Conservation (phyloP, 192 early-diverging fungal genomes). For the Funneliformis mosseae region DNA sequence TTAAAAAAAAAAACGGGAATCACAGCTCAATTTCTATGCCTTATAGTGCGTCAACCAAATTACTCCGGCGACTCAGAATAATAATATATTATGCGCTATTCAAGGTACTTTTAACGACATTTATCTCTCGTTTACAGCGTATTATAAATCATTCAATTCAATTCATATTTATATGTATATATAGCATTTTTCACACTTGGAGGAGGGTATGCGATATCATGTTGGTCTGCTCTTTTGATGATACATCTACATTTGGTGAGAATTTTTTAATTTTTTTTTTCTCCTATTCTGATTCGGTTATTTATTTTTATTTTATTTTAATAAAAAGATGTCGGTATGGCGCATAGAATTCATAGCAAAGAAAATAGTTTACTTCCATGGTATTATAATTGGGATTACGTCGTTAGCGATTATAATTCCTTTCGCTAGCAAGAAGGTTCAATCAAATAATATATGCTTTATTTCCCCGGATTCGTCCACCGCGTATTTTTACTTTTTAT, state of each 20-base stretch:
- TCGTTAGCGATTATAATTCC: neutral
- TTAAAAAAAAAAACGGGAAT: neutral
- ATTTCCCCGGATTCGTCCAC: neutral
- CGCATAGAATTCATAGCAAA: neutral
- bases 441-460: conserved; percentile 17
- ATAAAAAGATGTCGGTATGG: conserved; percentile 9
- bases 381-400: too few relatives aligned
- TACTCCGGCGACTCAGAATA: neutral
- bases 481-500: neutral
- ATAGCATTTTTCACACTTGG: conserved; percentile 19
- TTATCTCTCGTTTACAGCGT: neutral
- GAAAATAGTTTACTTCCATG: neutral
- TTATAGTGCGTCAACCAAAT: neutral
- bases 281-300: neutral
- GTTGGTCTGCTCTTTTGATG: conserved; percentile 14
- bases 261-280: neutral
- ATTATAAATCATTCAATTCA: neutral
- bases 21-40: neutral
- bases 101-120: neutral
- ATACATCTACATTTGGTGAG: conserved; percentile 24
- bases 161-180: neutral
- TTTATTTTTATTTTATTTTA: neutral
- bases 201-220: neutral
- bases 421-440: neutral
- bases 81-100: neutral